Conservation (phyloP, 140 eudicot species). For the Artemisia princeps region DNA sequence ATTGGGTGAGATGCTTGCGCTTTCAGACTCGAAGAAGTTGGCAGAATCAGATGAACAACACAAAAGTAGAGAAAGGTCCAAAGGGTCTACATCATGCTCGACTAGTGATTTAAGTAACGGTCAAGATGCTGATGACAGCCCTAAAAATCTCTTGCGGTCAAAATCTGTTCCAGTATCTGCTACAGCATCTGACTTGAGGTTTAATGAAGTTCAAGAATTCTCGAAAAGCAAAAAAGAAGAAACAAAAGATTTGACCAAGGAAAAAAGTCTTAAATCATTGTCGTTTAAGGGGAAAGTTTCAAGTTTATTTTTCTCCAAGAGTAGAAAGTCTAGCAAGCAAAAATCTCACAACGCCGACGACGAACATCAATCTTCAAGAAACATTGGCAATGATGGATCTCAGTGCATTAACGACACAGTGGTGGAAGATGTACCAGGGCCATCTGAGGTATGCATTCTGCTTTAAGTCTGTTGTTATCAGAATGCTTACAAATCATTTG, state of each 20-base stretch:
- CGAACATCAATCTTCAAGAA: slow-evolving; percentile 35
- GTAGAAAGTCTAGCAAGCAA: slow-evolving; percentile 51
- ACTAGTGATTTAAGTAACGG: slow-evolving; percentile 28
- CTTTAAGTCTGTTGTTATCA: neutral
- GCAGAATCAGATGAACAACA: slow-evolving; percentile 31
- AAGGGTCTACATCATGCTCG: neutral
- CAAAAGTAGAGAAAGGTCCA: neutral
- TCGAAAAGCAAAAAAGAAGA: slow-evolving; percentile 31
- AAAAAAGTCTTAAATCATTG: slow-evolving; percentile 38
- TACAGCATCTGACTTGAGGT: slow-evolving; percentile 29
- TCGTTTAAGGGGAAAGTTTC: slow-evolving; percentile 70
- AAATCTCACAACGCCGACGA: slow-evolving; percentile 38
- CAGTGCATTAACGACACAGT: slow-evolving; percentile 28
- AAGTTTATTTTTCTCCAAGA: slow-evolving; percentile 80
- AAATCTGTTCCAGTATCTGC: slow-evolving; percentile 81
- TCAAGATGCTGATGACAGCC: slow-evolving; percentile 34
- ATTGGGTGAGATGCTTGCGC: slow-evolving; percentile 98
- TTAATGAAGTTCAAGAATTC: slow-evolving; percentile 29
- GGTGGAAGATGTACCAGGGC: slow-evolving; percentile 12
- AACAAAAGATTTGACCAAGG: slow-evolving; percentile 44
- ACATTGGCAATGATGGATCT: slow-evolving; percentile 26
- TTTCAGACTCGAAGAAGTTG: slow-evolving; percentile 61
- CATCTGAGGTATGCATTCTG: slow-evolving; percentile 40
- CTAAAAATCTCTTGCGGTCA: slow-evolving; percentile 63
- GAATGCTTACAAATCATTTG: no score